phyloP scores from a whole-genome alignment of 208 protist genomes.

The Trypanosoma vivax region DNA sequence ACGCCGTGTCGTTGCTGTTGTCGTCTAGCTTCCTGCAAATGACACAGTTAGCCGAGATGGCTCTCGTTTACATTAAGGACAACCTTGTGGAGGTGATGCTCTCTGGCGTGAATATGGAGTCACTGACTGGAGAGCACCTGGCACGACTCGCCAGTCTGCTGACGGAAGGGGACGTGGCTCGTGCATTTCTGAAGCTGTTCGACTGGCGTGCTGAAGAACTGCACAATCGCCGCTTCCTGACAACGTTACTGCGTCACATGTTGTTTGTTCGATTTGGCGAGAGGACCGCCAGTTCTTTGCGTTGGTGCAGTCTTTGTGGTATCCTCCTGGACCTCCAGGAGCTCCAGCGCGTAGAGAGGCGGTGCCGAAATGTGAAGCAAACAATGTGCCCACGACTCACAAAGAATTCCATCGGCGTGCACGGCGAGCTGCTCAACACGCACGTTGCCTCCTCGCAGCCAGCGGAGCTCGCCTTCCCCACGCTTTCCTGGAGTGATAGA shows the following conservation, averaged over 20 bases:
- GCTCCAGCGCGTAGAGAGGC: constrained; percentile 24
- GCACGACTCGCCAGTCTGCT: constrained; percentile 38
- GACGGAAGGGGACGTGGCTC: constrained; percentile 40
- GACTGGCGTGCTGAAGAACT: constrained; percentile 22
- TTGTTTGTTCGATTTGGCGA: constrained; percentile 29
- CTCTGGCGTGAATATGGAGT: constrained; percentile 57
- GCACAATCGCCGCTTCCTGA: constrained; percentile 53
- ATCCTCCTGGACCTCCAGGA: constrained; percentile 44
- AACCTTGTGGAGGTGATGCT: constrained; percentile 49
- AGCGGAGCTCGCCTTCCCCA: constrained; percentile 12
- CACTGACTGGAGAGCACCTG: constrained; percentile 42
- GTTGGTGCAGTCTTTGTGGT: constrained; percentile 65
- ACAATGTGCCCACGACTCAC: constrained; percentile 7
- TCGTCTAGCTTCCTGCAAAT: constrained; percentile 70
- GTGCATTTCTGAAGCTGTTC: constrained; percentile 36
- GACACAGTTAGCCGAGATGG: constrained; percentile 41
- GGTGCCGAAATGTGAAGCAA: constrained; percentile 19
- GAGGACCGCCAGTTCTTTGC: constrained; percentile 18
- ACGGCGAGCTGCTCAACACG: constrained; percentile 52
- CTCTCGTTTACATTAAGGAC: constrained; percentile 44
- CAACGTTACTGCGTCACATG: constrained; percentile 50
- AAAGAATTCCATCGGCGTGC: constrained; percentile 31
- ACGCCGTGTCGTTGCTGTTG: constrained; percentile 59
- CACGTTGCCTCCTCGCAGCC: constrained; percentile 34
- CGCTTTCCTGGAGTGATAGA: constrained; percentile 12